Base-by-base conservation (phyloP, 257 asterid species). In the Solanum tarapatanum region DNA sequence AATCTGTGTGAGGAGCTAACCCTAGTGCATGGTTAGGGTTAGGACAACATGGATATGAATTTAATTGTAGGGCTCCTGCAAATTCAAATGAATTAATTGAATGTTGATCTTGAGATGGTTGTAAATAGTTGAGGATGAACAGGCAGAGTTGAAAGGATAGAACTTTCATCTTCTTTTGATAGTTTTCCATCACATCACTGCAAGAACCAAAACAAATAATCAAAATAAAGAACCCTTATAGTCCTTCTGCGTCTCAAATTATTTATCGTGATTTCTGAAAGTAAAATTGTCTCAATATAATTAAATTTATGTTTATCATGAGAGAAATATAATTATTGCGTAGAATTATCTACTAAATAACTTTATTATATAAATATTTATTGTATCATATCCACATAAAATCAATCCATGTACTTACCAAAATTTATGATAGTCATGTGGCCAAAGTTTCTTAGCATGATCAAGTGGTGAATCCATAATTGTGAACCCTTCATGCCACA, bases 41-140 rank as follows among this genome's bases (percentile, higher is more conserved):
- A 17, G 64, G 64, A 17, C 64, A 55, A 55, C 64, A 5, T 55
- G 64, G 64, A 55, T 55, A 55, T 55, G 64, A 55, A 55, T 55
- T 55, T 17, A 96, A 93, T 69, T 95, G 98, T 88, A 96, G 30
- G 43, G 96, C 94, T 51, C 94, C 93, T 39, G 82, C 88, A 3
- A 94, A 93, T 87, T 90, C 82, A 77, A 80, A 51, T 2, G 75
- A 87, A 26, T 86, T 87, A 62, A 92, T 16, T 79, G 92, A 55
- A 55, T 17, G 64, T 55, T 51, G 55, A 43, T 45, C n/a, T 2
- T 6, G 64, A 55, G 64, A 55, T 55, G 64, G 64, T 55, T 55
- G 64, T 55, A 55, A 55, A 3, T 55, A 55, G n/a, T 55, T 55
- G 64, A 55, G 64, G 4, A 55, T 55, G n/a, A 17, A 17, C 64